Evolutionary conservation across 805 yeast species (phyloP).

Genomic region (Candida krabiensis): DNA sequence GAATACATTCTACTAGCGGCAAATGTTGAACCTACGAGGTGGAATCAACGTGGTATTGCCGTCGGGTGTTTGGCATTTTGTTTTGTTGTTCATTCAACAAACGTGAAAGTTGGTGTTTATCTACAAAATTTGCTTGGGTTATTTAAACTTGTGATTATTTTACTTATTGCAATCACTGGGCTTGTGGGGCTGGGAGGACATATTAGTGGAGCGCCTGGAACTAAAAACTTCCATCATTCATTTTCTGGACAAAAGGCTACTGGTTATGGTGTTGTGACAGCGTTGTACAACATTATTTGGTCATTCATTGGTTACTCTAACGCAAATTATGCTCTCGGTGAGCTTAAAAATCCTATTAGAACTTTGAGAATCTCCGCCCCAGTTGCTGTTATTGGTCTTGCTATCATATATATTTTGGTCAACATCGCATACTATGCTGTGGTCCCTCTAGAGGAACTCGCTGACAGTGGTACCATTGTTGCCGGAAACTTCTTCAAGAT

Average conservation of each 20-base stretch:
- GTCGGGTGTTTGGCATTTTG: slow-evolving; percentile 73
- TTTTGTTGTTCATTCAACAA: slow-evolving; percentile 58
- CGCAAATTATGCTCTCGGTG: slow-evolving; percentile 81
- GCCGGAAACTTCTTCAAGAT: slow-evolving; percentile 75
- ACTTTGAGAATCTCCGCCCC: slow-evolving; percentile 77
- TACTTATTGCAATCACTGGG: slow-evolving; percentile 72
- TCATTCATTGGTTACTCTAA: slow-evolving; percentile 82
- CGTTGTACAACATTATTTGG: slow-evolving; percentile 82
- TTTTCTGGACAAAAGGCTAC: slow-evolving; percentile 36
- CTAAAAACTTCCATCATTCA: slow-evolving; percentile 36
- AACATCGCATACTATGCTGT: slow-evolving; percentile 82
- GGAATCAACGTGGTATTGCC: slow-evolving; percentile 80
- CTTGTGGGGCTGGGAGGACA: slow-evolving; percentile 84
- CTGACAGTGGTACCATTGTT: slow-evolving; percentile 62
- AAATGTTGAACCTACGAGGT: slow-evolving; percentile 62
- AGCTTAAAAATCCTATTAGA: slow-evolving; percentile 69
- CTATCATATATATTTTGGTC: slow-evolving; percentile 70
- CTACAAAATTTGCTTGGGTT: slow-evolving; percentile 66
- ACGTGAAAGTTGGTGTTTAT: slow-evolving; percentile 64
- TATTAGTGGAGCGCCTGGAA: too few relatives aligned
- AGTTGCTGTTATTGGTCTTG: slow-evolving; percentile 56
- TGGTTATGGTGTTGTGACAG: slow-evolving; percentile 69
- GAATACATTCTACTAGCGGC: slow-evolving; percentile 77
- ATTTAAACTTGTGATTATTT: slow-evolving; percentile 67
- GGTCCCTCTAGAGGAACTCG: slow-evolving; percentile 63